A percentile compares a stretch with the other conserved stretches of the same genome.
Conservation (phyloP, 169 alveolate species). For the Eimeria necatrix region DNA sequence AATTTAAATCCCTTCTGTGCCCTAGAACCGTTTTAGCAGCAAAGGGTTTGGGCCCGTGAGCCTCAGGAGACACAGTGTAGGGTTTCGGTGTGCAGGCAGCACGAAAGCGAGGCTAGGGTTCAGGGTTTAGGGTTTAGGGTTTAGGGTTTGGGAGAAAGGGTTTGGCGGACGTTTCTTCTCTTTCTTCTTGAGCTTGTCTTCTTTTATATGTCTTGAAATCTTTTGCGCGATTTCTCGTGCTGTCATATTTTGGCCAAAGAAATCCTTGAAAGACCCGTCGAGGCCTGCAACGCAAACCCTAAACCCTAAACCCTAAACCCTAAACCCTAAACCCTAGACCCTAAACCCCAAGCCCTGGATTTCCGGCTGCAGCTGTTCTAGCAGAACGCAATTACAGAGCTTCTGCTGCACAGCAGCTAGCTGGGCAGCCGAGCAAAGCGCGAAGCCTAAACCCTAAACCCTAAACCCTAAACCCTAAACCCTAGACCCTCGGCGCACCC, state of each 20-base stretch:
- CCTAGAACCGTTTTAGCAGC: no score
- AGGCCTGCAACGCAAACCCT: not conserved
- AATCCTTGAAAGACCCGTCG: constrained; percentile 94
- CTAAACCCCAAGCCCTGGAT: not conserved
- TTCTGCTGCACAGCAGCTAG: not conserved
- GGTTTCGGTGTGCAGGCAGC: not conserved
- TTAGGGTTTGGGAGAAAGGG: not conserved
- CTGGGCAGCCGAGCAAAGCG: not conserved
- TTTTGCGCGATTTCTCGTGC: constrained; percentile 85
- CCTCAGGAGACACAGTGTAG: not conserved
- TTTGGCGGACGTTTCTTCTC: not conserved
- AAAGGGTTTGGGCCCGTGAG: no score
- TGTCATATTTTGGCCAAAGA: constrained; percentile 93
- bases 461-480: constrained; percentile 36
- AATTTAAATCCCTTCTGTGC: no score
- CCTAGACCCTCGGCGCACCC: constrained; percentile 74
- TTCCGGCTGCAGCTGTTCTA: no score
- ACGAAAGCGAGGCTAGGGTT: not conserved
- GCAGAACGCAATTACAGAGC: not conserved
- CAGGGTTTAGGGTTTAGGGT: constrained; percentile 13
- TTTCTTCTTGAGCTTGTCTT: constrained; percentile 24
- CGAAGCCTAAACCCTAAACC: constrained; percentile 23
- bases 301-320: constrained; percentile 14
- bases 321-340: not conserved
- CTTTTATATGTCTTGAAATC: constrained; percentile 22